A percentile compares a stretch with the other conserved stretches of the same genome.
These are phyloP conservation scores for Penicillium occitanis DNA, from an alignment of 2,329 filamentous ascomycete genomes.

Conservation along the genomic window DNA sequence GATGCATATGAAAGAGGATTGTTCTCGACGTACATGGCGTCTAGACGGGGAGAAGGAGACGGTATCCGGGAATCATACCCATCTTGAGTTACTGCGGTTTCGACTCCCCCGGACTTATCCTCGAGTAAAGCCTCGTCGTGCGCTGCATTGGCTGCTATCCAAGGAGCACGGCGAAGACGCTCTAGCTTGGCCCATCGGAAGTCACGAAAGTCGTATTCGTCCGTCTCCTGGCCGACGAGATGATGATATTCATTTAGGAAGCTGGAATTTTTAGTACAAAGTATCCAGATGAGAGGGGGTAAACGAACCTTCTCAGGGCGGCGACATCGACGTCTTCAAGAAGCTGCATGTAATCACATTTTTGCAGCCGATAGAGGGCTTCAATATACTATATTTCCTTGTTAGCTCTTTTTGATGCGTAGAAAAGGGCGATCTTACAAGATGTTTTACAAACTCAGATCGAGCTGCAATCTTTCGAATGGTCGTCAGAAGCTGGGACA, in stretches of 20 bases:
- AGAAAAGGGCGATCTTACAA: neutral
- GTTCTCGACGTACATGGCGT: neutral
- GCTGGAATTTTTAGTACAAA: neutral
- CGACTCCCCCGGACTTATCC: neutral
- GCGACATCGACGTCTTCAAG: neutral
- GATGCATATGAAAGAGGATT: neutral
- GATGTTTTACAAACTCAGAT: neutral
- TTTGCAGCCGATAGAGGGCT: neutral
- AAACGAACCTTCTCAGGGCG: neutral
- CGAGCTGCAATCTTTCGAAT: conserved; percentile 3
- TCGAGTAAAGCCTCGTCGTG: conserved; percentile 8
- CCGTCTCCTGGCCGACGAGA: conserved; percentile 22
- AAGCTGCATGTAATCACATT: neutral
- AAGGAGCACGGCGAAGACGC: conserved; percentile 21
- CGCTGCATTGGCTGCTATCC: neutral
- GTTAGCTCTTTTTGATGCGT: neutral
- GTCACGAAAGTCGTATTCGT: conserved; percentile 27
- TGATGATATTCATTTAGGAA: neutral
- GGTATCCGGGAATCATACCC: neutral
- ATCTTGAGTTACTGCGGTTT: neutral
- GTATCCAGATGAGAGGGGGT: neutral
- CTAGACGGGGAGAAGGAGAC: neutral
- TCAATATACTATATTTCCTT: neutral
- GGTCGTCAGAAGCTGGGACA: neutral
- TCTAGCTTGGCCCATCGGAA: conserved; percentile 26